Evolutionary conservation across 176 grass and related monocot genomes (phyloP).

Genomic region (Canna indica): DNA sequence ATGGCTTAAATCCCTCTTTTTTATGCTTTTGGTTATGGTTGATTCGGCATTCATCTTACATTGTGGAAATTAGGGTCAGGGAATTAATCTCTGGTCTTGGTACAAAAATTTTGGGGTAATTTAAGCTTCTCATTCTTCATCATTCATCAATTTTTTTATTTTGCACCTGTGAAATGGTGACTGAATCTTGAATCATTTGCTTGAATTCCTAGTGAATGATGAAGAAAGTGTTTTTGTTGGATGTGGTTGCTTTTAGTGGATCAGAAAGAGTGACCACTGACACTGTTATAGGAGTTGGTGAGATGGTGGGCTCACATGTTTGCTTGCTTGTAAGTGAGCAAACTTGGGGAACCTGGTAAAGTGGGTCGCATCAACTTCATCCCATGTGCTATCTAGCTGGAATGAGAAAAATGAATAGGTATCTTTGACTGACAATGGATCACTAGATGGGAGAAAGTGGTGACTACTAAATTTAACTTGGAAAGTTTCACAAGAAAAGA

Average conservation of each 20-base stretch:
- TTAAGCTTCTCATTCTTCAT: background rate
- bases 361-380: background rate
- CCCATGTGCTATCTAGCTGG: background rate
- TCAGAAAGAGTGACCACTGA: background rate
- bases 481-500: background rate
- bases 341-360: background rate
- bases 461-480: background rate
- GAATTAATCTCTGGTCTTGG: background rate
- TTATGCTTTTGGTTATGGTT: background rate
- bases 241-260: background rate
- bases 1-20: background rate
- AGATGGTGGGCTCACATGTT: slow-evolving; percentile 7
- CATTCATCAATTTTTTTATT: background rate
- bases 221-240: background rate
- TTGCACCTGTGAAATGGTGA: background rate
- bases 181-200: background rate
- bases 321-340: background rate
- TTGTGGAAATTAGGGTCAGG: background rate
- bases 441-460: background rate
- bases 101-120: background rate
- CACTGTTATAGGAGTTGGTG: background rate
- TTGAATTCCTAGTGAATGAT: background rate
- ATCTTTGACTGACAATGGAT: background rate
- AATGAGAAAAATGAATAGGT: background rate
- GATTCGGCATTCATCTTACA: background rate